Evolutionary conservation across 352 stramenopile species (phyloP).

Genomic region (Globisporangium rhizosaccharum): DNA sequence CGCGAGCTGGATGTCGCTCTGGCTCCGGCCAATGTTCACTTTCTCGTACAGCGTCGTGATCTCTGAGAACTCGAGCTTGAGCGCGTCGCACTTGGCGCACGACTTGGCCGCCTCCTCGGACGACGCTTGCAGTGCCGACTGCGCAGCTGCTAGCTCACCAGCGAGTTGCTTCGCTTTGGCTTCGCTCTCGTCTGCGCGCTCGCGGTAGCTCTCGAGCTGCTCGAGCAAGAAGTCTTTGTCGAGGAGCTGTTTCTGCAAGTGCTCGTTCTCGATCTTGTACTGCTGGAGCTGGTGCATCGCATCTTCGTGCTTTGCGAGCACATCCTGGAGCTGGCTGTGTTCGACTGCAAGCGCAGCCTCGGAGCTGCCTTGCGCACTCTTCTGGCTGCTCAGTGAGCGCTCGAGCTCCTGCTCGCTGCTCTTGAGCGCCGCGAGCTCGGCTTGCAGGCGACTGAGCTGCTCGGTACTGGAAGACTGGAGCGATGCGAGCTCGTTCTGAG

Average conservation of each 20-base stretch:
- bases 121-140: slow-evolving; percentile 29
- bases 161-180: slow-evolving; percentile 25
- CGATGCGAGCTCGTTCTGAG: slow-evolving; percentile 26
- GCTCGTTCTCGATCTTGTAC: slow-evolving; percentile 72
- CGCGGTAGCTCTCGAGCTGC: slow-evolving; percentile 42
- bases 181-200: slow-evolving; percentile 44
- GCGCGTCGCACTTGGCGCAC: slow-evolving; percentile 32
- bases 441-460: slow-evolving; percentile 30
- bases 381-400: slow-evolving; percentile 16
- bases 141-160: slow-evolving; percentile 26
- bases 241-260: slow-evolving; percentile 58
- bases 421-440: slow-evolving; percentile 31
- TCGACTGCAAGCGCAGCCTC: slow-evolving; percentile 21
- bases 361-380: slow-evolving; percentile 11
- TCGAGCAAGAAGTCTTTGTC: slow-evolving; percentile 68
- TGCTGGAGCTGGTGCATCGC: slow-evolving; percentile 48
- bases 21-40: slow-evolving; percentile 48
- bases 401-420: slow-evolving; percentile 31
- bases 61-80: slow-evolving; percentile 44
- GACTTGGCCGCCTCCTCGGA: slow-evolving; percentile 23
- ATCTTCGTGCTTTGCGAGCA: slow-evolving; percentile 27
- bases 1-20: slow-evolving; percentile 51
- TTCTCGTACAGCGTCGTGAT: slow-evolving; percentile 54
- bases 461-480: slow-evolving; percentile 32
- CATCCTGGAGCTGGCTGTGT: slow-evolving; percentile 30